Base-by-base conservation (phyloP, 768 basidiomycete species). In the Boletus pseudopeckii region DNA sequence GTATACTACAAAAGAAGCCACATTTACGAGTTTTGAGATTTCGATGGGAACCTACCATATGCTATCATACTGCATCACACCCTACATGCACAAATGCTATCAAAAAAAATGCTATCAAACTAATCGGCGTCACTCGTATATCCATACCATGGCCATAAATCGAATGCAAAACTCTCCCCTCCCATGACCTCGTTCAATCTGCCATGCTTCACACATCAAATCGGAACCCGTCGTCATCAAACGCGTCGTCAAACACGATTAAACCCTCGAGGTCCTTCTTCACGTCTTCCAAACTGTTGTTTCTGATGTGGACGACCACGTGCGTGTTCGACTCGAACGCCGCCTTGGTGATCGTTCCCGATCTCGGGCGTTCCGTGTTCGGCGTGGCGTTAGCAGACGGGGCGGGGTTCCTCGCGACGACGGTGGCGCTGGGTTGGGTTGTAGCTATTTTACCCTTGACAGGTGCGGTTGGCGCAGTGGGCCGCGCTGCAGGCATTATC, bases 241-340 rank as follows among this genome's bases (percentile, higher is more conserved):
- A 68, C 22, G 40, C 62, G 30, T 66, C 66, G 17, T 57, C 68
- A 20, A 71, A 64, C 38, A 70, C 65, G 58, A 69, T 54, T 39
- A 65, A 46, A 17, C 60, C 65, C 41, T 71, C 65, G 26, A 71
- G 67, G 15, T 62, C 60, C 48, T 67, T 71, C 55, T 64, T 70
- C 47, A 68, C 66, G 26, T 66, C 64, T 50, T 63, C 63, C 36
- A 71, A n/a, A 37, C 66, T 58, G 7, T 54, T 64, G 32, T 50
- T 69, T 41, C 58, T 37, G 2, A 62, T 52, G 15, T 60, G 58
- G 17, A 58, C 34, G 9, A 44, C 58, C 26, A 55, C 30, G 41
- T 65, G 68, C 3, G 56, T 53, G 41, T 65, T 63, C 15, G 63
- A 53, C 39, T 63, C 61, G 33, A 64, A 63, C n/a, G 44, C 61